phyloP scores from a whole-genome alignment of 352 stramenopile genomes.

The Phytophthora boehmeriae region DNA sequence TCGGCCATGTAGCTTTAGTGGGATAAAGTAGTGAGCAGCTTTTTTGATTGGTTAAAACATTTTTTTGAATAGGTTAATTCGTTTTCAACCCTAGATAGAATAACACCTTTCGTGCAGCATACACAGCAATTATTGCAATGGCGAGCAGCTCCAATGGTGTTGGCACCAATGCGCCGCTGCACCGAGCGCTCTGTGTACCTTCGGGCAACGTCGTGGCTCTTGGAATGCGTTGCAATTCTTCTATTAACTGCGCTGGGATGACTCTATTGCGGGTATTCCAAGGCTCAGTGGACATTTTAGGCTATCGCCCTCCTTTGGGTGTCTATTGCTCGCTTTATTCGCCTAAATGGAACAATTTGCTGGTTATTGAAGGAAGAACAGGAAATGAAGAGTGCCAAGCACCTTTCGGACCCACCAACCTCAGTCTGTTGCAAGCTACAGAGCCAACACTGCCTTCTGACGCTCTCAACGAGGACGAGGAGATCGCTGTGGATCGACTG shows the following conservation, averaged over 20 bases:
- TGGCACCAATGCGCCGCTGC: slow-evolving; percentile 25
- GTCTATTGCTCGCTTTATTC: slow-evolving; percentile 85
- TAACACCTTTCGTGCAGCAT: too few relatives aligned
- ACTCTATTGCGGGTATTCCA: slow-evolving; percentile 82
- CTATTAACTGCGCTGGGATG: slow-evolving; percentile 79
- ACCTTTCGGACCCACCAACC: slow-evolving; percentile 53
- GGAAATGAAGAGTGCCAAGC: slow-evolving; percentile 50
- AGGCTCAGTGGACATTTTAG: slow-evolving; percentile 71
- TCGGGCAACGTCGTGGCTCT: slow-evolving; percentile 73
- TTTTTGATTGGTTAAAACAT: too few relatives aligned
- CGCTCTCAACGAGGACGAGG: slow-evolving; percentile 63
- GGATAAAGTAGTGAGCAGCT: too few relatives aligned
- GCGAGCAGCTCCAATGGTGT: slow-evolving; percentile 16
- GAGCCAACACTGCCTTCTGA: slow-evolving; percentile 38
- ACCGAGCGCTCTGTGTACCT: slow-evolving; percentile 48
- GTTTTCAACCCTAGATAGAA: too few relatives aligned
- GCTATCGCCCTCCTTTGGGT: slow-evolving; percentile 67
- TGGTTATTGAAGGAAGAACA: slow-evolving; percentile 57
- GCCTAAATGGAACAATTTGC: slow-evolving; percentile 80
- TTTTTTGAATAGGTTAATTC: too few relatives aligned
- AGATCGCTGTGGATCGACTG: slow-evolving; percentile 71
- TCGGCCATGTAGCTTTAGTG: not conserved
- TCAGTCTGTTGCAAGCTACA: slow-evolving; percentile 48
- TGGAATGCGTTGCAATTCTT: slow-evolving; percentile 52
- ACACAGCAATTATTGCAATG: slow-evolving; percentile 5